Percentiles rank a stretch among this genome's conserved stretches.
Evolutionary conservation across 2,329 filamentous ascomycete genomes (phyloP).

Genomic region (Ceratocystis diversiconidia): DNA sequence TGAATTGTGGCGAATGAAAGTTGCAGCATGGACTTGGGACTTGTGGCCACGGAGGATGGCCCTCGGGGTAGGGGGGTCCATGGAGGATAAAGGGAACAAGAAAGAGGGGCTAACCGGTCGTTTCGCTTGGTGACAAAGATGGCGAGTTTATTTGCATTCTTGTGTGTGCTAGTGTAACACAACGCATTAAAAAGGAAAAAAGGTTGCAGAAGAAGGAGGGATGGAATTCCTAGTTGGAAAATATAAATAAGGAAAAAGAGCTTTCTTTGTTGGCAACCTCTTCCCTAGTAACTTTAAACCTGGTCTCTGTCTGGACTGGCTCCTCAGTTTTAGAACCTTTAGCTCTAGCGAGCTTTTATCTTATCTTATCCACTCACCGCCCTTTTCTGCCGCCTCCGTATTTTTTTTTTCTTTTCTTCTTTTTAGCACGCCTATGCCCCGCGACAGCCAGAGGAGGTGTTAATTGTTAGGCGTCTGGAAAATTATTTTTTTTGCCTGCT

Average conservation of each 20-base stretch:
- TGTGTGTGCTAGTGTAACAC: not conserved
- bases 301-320: too few relatives aligned
- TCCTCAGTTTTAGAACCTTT: not conserved
- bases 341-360: not conserved
- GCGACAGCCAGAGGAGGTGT: not conserved
- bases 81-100: not conserved
- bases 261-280: not conserved
- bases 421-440: not conserved
- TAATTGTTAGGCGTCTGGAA: not conserved
- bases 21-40: constrained; percentile 61
- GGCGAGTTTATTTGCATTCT: too few relatives aligned
- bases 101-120: not conserved
- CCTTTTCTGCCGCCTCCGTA: not conserved
- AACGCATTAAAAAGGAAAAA: not conserved
- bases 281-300: not conserved
- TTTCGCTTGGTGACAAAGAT: too few relatives aligned
- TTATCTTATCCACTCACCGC: not conserved
- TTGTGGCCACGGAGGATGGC: constrained; percentile 73
- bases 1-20: constrained; percentile 58
- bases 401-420: not conserved
- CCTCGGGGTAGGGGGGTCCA: constrained; percentile 28
- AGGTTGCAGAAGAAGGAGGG: too few relatives aligned
- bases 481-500: not conserved
- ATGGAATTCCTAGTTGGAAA: too few relatives aligned
- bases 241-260: too few relatives aligned